Percentiles rank a stretch among this genome's conserved stretches.
These are phyloP conservation scores for Colletotrichum cereale DNA, from an alignment of 2,329 filamentous ascomycete species.

Conservation along the genomic window DNA sequence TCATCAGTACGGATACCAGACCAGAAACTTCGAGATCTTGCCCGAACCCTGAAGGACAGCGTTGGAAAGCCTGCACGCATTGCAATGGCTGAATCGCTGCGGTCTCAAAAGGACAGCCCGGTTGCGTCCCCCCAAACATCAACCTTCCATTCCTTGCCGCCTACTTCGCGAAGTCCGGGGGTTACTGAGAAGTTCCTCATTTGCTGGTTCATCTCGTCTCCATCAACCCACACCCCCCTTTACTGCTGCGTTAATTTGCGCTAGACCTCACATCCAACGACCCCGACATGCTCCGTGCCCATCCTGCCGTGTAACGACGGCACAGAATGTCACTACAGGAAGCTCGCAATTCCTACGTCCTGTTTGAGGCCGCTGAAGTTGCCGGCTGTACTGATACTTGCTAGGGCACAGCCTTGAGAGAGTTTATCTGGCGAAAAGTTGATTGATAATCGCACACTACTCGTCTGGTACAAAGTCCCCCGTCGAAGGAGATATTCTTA, in stretches of 20 bases:
- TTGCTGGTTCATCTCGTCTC: constrained; percentile 32
- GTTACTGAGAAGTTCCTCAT: constrained; percentile 13
- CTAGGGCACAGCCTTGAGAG: background rate
- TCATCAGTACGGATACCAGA: too few species aligned
- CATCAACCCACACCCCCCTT: background rate
- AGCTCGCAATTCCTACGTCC: background rate
- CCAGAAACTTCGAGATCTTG: background rate
- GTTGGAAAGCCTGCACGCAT: background rate
- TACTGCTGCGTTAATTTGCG: constrained; percentile 17
- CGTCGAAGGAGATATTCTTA: background rate
- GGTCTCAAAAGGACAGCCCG: background rate
- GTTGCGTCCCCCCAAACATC: background rate
- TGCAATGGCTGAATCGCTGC: background rate
- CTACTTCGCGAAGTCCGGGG: constrained; percentile 26
- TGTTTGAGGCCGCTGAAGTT: background rate
- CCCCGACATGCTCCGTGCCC: constrained; percentile 34
- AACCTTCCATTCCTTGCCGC: background rate
- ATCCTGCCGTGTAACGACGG: constrained; percentile 36
- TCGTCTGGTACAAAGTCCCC: background rate
- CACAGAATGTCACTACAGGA: constrained; percentile 34
- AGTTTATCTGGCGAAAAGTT: background rate
- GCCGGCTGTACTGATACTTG: background rate
- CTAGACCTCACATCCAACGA: constrained; percentile 26
- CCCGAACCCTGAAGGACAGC: background rate
- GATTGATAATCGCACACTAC: background rate